Conservation (phyloP, 495 filamentous ascomycete genomes). For the Tuber magnatum region DNA sequence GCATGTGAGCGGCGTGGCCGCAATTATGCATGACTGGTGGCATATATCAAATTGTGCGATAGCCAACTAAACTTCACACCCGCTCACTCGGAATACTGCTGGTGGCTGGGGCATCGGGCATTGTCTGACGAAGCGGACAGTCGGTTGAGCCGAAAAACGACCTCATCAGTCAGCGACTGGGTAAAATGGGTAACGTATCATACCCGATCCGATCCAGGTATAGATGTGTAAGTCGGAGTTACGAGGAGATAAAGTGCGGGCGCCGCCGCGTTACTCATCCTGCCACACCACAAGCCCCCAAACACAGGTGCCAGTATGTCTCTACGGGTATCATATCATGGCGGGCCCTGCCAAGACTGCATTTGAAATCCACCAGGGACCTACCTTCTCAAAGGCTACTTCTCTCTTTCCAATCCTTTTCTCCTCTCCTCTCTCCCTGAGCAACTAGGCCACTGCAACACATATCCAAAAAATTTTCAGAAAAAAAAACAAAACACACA, state of each 20-base stretch:
- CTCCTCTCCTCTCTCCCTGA: slow-evolving; percentile 12
- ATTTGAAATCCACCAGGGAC: slow-evolving; percentile 31
- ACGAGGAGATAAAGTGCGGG: neutral
- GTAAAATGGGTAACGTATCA: neutral
- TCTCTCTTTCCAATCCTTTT: neutral
- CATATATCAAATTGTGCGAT: neutral
- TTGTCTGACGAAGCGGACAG: neutral
- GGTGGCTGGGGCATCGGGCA: no score
- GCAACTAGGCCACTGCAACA: slow-evolving; percentile 6
- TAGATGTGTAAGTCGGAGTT: neutral
- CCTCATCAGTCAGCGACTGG: neutral
- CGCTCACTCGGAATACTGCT: neutral
- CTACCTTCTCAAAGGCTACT: slow-evolving; percentile 7
- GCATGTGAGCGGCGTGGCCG: neutral
- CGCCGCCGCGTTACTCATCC: neutral
- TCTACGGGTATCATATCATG: neutral
- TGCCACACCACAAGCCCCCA: neutral
- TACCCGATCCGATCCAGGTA: neutral
- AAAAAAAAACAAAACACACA: slow-evolving; percentile 27
- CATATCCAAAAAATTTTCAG: neutral
- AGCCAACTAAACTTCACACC: neutral
- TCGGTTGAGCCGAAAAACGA: neutral
- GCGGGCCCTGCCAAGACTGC: slow-evolving; percentile 13
- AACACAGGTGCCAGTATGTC: neutral
- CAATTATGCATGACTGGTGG: neutral